Evolutionary conservation across 2,329 filamentous ascomycete genomes (phyloP).

Genomic region (Cordyceps sp.): DNA sequence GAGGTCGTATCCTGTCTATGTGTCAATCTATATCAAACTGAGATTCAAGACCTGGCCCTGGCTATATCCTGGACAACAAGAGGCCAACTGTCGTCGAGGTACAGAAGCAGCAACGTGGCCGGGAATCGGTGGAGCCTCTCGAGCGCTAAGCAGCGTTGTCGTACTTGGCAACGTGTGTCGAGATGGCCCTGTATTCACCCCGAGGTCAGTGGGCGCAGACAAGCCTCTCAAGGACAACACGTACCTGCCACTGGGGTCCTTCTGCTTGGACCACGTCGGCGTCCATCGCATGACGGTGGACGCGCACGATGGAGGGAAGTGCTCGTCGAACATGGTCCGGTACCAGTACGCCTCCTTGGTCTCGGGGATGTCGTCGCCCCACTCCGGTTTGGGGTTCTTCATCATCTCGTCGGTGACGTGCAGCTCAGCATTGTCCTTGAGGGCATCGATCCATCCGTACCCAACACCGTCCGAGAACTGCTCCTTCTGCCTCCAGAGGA

Average conservation of each 20-base stretch:
- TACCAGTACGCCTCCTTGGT: slow-evolving; percentile 99
- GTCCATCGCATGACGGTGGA: slow-evolving; percentile 93
- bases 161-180: slow-evolving; percentile 63
- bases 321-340: slow-evolving; percentile 95
- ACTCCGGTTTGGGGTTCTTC: slow-evolving; percentile 94
- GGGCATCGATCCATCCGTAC: slow-evolving; percentile 95
- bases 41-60: no score
- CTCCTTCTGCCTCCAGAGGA: slow-evolving; percentile 98
- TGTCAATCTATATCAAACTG: no score
- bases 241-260: slow-evolving; percentile 81
- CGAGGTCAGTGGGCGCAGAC: no score
- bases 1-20: no score
- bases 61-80: no score
- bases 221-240: slow-evolving; percentile 5
- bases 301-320: slow-evolving; percentile 85
- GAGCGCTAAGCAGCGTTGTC: slow-evolving; percentile 23
- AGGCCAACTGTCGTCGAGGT: no score
- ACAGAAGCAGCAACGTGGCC: no score
- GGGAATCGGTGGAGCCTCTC: not conserved
- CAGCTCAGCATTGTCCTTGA: slow-evolving; percentile 85
- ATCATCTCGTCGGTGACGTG: slow-evolving; percentile 94
- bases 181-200: slow-evolving; percentile 48
- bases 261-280: slow-evolving; percentile 93
- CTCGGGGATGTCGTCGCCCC: slow-evolving; percentile 84
- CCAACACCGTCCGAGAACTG: slow-evolving; percentile 98